phyloP scores from a whole-genome alignment of 768 basidiomycete species.

The Pulveroboletus sp. region DNA sequence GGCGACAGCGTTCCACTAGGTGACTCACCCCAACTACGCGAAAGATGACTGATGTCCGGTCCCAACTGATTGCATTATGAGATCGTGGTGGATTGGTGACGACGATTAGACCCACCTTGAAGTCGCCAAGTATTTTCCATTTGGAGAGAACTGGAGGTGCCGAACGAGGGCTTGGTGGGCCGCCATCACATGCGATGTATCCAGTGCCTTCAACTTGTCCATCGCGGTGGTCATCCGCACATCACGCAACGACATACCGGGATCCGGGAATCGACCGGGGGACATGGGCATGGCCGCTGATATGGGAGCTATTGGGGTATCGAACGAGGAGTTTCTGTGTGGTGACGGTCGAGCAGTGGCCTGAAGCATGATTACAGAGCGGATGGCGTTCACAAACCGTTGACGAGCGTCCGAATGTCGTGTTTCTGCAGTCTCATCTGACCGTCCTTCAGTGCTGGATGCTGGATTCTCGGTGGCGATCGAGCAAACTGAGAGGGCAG shows the following conservation, averaged over 20 bases:
- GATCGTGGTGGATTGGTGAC: not conserved
- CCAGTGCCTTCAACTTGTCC: constrained; percentile 40
- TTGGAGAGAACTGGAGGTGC: constrained; percentile 54
- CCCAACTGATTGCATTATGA: constrained; percentile 38
- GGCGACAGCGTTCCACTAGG: constrained; percentile 3
- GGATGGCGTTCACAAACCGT: constrained; percentile 42
- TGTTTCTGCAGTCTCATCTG: constrained; percentile 25
- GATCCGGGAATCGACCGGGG: constrained; percentile 31
- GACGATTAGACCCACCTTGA: constrained; percentile 39
- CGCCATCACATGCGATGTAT: constrained; percentile 39
- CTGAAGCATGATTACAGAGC: constrained; percentile 45
- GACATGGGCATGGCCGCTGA: constrained; percentile 27
- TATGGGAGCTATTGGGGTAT: constrained; percentile 20
- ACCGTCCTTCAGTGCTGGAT: constrained; percentile 25
- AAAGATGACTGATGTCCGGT: constrained; percentile 49
- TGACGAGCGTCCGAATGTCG: constrained; percentile 30
- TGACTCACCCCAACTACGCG: constrained; percentile 42
- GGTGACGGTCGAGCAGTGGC: constrained; percentile 31
- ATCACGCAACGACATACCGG: constrained; percentile 34
- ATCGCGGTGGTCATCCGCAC: constrained; percentile 39
- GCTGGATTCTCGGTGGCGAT: constrained; percentile 24
- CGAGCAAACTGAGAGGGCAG: constrained; percentile 26
- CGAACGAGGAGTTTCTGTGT: constrained; percentile 29
- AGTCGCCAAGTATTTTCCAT: constrained; percentile 50
- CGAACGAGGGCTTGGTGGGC: constrained; percentile 49